A percentile compares a stretch with the other conserved stretches of the same genome.
These are phyloP conservation scores for Mollisiaceae sp. DNA, from an alignment of 2,329 filamentous ascomycete genomes.

Conservation along the genomic window DNA sequence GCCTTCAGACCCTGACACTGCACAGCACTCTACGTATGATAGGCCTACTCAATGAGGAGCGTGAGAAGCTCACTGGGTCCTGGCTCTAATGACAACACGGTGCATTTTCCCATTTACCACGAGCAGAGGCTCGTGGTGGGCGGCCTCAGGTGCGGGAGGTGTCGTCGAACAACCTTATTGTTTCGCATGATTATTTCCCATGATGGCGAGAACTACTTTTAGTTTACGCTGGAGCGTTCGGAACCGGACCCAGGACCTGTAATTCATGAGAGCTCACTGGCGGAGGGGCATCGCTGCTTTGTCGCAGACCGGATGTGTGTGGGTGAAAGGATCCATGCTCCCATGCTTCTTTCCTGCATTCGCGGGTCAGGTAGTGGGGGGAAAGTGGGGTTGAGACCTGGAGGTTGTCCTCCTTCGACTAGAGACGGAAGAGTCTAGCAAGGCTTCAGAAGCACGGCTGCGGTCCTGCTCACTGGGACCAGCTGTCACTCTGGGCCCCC, in stretches of 20 bases:
- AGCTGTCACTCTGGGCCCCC: conserved; percentile 11
- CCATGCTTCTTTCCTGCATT: conserved; percentile 23
- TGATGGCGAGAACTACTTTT: conserved; percentile 2
- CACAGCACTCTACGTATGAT: background rate
- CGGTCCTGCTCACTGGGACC: background rate
- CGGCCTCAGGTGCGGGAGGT: background rate
- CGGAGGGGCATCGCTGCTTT: conserved; percentile 22
- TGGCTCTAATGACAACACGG: background rate
- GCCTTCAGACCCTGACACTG: conserved; percentile 15
- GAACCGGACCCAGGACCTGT: background rate
- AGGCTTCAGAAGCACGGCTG: conserved; percentile 18
- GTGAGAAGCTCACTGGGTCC: background rate
- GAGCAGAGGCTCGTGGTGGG: background rate
- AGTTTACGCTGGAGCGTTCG: background rate
- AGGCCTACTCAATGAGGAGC: background rate
- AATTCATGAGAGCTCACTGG: background rate
- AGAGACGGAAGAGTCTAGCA: conserved; percentile 10
- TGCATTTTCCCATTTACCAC: background rate
- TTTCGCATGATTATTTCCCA: conserved; percentile 3
- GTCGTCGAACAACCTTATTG: background rate
- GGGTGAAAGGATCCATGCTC: conserved; percentile 20
- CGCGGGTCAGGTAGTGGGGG: conserved; percentile 30
- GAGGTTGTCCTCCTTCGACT: conserved; percentile 19
- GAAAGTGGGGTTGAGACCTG: conserved; percentile 16
- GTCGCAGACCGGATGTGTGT: conserved; percentile 10